Evolutionary conservation across 1,139 yeast species (phyloP), one percentile per base, ranked within the genome.

Genomic region (Yamadazyma aaseri): DNA sequence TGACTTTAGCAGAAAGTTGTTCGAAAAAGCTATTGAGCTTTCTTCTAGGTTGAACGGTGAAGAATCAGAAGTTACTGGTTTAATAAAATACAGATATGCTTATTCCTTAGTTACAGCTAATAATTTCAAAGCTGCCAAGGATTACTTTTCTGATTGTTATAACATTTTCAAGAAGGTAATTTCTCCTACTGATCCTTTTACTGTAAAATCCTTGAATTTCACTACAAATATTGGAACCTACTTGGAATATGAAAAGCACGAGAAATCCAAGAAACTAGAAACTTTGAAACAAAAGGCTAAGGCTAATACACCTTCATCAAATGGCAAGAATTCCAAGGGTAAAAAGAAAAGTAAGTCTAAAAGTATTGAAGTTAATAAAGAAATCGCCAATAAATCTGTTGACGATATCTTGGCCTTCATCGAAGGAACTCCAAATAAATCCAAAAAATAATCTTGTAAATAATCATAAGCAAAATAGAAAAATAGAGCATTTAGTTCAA

Each of bases 351-450:
- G 43, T 34, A 40, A 35, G 13, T 49, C 52, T 35, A 61, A 63
- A 44, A 58, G 59, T 37, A 20, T 54, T 9, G 51, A 59, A 29
- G 60, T 76, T 10, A 65, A 73, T 46, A 80, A 85, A 16, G 73
- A 69, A 26, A 69, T 81, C 44, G 81, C 82, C 10, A 60, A 63
- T 33, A 69, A 78, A 55, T 77, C 85, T 13, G 73, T 82, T 38
- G 90, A 81, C 34, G 90, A 81, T 39, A 75, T 83, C 42, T 65
- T 82, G 60, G 69, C 70, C 33, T 83, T 75, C 49, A 80, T 83
- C 49, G 83, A 80, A 55, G 86, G 84, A 31, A 13, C 35, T 9
- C 18, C 15, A 9, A 24, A 33, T 42, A 45, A 37, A 45, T 43
- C 46, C 45, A 45, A 41, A 31, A 29, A 27, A 9, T 22, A 12